These are phyloP conservation scores for Bolboschoenoplectus hybrid DNA, from an alignment of 202 grass and related monocot genomes.

Conservation along the genomic window DNA sequence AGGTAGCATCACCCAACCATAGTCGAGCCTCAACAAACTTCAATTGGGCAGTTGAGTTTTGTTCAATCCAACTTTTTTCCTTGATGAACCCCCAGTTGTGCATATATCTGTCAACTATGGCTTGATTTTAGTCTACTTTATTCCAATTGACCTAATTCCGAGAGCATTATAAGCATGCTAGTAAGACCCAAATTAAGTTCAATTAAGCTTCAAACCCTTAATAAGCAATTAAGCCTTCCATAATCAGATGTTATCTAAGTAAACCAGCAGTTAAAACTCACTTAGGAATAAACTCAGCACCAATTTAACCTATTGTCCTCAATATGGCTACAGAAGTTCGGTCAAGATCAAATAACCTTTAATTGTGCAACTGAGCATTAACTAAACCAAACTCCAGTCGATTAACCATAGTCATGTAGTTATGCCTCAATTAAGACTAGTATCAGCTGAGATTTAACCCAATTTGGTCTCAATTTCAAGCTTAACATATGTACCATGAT, in stretches of 20 bases:
- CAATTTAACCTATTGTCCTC: background rate
- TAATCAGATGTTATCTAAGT: background rate
- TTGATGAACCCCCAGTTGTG: background rate
- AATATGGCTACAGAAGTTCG: background rate
- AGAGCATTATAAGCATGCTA: background rate
- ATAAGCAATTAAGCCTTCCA: background rate
- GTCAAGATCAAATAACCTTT: background rate
- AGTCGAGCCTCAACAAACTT: background rate
- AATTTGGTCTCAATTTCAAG: slow-evolving; percentile 12
- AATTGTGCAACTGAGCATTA: background rate
- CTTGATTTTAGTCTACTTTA: background rate
- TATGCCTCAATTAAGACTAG: background rate
- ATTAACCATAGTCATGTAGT: background rate
- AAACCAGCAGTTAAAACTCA: slow-evolving; percentile 10
- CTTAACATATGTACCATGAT: slow-evolving; percentile 58
- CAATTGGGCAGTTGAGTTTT: background rate
- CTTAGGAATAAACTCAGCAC: background rate
- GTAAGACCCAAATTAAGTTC: background rate
- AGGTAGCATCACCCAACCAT: background rate
- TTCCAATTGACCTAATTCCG: background rate
- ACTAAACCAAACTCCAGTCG: background rate
- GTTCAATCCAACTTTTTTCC: background rate
- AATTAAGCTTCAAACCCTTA: background rate
- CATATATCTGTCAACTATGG: background rate
- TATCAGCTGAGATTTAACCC: background rate